Conservation (phyloP, 176 grass and related monocot genomes). For the Rhipidocladum racemiflorum region DNA sequence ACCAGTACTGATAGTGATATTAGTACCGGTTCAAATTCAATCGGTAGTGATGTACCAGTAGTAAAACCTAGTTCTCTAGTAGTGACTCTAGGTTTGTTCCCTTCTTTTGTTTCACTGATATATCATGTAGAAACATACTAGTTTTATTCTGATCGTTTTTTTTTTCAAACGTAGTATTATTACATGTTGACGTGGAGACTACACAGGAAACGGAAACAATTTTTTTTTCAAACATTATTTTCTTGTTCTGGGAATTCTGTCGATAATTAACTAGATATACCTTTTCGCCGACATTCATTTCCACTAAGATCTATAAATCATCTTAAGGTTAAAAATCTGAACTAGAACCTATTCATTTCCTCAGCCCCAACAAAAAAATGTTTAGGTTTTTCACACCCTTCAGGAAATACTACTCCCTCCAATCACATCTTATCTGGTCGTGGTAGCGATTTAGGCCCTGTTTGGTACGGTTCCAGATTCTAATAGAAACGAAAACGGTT, state of each 20-base stretch:
- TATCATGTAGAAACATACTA: not conserved
- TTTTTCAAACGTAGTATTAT: not conserved
- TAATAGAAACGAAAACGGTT: too few species aligned
- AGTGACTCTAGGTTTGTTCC: not conserved
- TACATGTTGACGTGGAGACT: not conserved
- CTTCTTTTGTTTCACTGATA: not conserved
- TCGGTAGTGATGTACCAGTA: too few species aligned
- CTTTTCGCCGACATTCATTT: not conserved
- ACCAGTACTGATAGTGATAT: too few species aligned
- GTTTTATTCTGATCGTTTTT: not conserved
- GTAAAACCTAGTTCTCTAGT: too few species aligned
- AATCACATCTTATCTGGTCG: not conserved
- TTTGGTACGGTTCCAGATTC: too few species aligned
- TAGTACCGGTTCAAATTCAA: too few species aligned
- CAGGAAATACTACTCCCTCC: not conserved
- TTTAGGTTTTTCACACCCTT: not conserved
- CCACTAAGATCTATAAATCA: not conserved
- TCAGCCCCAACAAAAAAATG: not conserved
- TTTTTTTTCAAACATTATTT: not conserved
- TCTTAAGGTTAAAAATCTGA: not conserved
- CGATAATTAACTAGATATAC: not conserved
- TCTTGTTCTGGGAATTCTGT: not conserved
- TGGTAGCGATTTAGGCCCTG: conserved; percentile 6
- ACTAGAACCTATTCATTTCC: not conserved
- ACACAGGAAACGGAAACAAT: not conserved